These are phyloP conservation scores for Cladosporium sp. DNA, from an alignment of 2,329 filamentous ascomycete species.

Conservation along the genomic window DNA sequence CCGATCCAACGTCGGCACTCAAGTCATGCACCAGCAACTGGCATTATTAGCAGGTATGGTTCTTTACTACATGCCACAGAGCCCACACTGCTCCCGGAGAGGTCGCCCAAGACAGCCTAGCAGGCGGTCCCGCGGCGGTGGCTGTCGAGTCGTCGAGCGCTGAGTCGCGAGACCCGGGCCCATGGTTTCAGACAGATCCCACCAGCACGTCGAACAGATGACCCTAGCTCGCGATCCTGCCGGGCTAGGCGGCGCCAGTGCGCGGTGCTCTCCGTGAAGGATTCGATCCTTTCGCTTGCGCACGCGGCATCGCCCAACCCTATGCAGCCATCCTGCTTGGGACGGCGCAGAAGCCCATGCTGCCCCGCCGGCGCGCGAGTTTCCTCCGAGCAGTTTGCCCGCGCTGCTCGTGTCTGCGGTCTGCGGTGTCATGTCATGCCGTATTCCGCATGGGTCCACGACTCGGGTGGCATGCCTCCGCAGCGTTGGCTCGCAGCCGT, in stretches of 20 bases:
- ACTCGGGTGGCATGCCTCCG: too few relatives aligned
- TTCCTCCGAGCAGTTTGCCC: constrained; percentile 2
- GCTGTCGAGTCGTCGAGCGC: background rate
- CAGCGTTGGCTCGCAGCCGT: background rate
- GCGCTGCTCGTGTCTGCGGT: background rate
- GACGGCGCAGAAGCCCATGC: background rate
- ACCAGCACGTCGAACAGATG: constrained; percentile 8
- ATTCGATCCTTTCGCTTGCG: constrained; percentile 12
- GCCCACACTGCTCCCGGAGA: background rate
- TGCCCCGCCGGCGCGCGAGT: background rate
- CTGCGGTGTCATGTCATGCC: background rate
- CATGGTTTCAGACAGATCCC: constrained; percentile 14
- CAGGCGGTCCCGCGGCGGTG: background rate
- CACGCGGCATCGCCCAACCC: constrained; percentile 9
- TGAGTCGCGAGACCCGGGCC: constrained; percentile 3
- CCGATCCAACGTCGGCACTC: too few relatives aligned
- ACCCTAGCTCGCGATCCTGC: constrained; percentile 12
- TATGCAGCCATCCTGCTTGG: constrained; percentile 4
- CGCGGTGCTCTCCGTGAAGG: constrained; percentile 11
- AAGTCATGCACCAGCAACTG: too few relatives aligned
- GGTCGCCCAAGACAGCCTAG: background rate
- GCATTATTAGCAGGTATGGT: too few relatives aligned
- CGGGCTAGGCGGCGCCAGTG: background rate
- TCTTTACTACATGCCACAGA: background rate
- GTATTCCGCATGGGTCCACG: background rate